Evolutionary conservation across 1,284 basidiomycete genomes (phyloP).

Genomic region (Cryptococcus hybrid): DNA sequence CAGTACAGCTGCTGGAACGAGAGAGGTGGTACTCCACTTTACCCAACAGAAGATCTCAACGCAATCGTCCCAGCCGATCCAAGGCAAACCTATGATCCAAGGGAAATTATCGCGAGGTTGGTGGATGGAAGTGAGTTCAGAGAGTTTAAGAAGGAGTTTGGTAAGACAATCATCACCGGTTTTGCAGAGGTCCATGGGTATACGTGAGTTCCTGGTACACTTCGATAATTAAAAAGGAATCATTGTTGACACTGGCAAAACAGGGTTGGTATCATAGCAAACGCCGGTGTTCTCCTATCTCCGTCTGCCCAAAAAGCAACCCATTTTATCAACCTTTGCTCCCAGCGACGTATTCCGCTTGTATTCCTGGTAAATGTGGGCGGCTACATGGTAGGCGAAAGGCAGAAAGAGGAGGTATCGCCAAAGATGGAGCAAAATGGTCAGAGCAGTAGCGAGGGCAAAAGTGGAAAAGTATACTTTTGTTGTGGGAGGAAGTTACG

Average conservation of each 20-base stretch:
- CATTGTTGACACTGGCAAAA: background rate
- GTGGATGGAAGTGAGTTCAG: slow-evolving; percentile 90
- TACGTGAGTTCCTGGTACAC: slow-evolving; percentile 27
- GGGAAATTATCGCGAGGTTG: slow-evolving; percentile 85
- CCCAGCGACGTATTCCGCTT: slow-evolving; percentile 83
- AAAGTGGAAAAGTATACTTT: slow-evolving; percentile 94
- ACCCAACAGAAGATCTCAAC: slow-evolving; percentile 76
- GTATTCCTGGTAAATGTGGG: slow-evolving; percentile 91
- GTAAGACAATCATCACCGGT: slow-evolving; percentile 85
- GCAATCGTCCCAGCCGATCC: slow-evolving; percentile 89
- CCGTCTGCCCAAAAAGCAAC: slow-evolving; percentile 91
- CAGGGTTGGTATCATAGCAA: slow-evolving; percentile 83
- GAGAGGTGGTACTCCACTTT: slow-evolving; percentile 58
- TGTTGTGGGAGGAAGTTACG: slow-evolving; percentile 91
- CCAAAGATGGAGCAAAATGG: slow-evolving; percentile 97
- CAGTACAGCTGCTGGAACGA: background rate
- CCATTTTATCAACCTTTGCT: slow-evolving; percentile 92
- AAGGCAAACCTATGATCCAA: slow-evolving; percentile 85
- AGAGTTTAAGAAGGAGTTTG: slow-evolving; percentile 96
- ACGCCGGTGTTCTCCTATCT: slow-evolving; percentile 92
- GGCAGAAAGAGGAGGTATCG: slow-evolving; percentile 90
- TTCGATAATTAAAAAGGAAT: slow-evolving; percentile 1
- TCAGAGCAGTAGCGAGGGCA: slow-evolving; percentile 89
- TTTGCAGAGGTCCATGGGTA: slow-evolving; percentile 88
- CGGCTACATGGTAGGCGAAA: slow-evolving; percentile 92